phyloP scores from a whole-genome alignment of 768 basidiomycete species.

The Pholiota microspora region DNA sequence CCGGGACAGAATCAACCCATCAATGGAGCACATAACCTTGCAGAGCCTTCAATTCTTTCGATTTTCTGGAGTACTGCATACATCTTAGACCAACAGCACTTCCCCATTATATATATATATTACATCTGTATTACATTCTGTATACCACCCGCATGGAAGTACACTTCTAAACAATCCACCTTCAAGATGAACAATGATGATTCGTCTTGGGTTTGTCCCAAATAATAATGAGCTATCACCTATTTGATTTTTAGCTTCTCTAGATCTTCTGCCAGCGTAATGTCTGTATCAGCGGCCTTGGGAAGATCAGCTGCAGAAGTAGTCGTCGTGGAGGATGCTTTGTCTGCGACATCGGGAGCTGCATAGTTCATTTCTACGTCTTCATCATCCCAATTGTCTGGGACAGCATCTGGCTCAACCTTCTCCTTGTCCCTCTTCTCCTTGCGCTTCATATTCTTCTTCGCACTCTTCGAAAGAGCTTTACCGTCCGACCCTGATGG shows the following conservation, averaged over 20 bases:
- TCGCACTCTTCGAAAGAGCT: slow-evolving; percentile 75
- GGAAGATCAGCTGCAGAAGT: slow-evolving; percentile 11
- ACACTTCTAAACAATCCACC: too few relatives aligned
- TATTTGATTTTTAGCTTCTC: slow-evolving; percentile 58
- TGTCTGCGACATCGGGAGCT: slow-evolving; percentile 17
- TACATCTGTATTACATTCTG: slow-evolving; percentile 33
- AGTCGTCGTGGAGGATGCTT: slow-evolving; percentile 11
- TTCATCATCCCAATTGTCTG: slow-evolving; percentile 79
- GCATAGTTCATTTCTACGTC: slow-evolving; percentile 39
- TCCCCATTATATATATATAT: slow-evolving; percentile 35
- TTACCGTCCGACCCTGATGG: slow-evolving; percentile 29
- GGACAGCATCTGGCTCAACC: slow-evolving; percentile 40
- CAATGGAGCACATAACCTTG: slow-evolving; percentile 29
- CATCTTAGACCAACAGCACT: too few relatives aligned
- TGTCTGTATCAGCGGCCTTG: slow-evolving; percentile 18
- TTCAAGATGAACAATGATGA: too few relatives aligned
- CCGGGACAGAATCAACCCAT: slow-evolving; percentile 30
- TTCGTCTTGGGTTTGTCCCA: too few relatives aligned
- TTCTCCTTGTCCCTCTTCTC: slow-evolving; percentile 64
- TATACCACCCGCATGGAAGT: slow-evolving; percentile 28
- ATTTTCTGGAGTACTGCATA: too few relatives aligned
- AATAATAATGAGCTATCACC: slow-evolving; percentile 11
- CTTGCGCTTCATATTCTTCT: slow-evolving; percentile 76
- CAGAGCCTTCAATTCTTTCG: too few relatives aligned
- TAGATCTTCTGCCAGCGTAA: slow-evolving; percentile 44